Conservation (phyloP, 352 stramenopile species). For the Thalassiosira livingstoniorum region DNA sequence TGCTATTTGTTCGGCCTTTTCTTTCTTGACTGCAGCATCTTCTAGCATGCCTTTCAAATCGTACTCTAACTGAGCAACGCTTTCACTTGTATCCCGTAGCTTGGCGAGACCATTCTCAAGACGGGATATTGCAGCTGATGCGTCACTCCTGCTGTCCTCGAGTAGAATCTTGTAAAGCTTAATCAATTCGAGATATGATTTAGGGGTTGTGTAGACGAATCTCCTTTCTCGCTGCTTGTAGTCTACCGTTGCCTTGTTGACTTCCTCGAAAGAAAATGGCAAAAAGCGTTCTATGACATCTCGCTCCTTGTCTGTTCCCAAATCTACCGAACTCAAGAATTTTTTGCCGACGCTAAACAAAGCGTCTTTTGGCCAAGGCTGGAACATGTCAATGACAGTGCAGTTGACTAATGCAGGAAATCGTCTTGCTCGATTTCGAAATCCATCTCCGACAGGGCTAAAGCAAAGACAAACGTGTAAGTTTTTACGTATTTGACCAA, state of each 20-base stretch:
- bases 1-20: slow-evolving; percentile 91
- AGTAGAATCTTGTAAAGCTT: slow-evolving; percentile 97
- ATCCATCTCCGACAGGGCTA: slow-evolving; percentile 94
- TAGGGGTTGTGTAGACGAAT: slow-evolving; percentile 98
- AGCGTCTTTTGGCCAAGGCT: slow-evolving; percentile 95
- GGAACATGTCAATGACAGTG: slow-evolving; percentile 97
- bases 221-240: slow-evolving; percentile 94
- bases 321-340: slow-evolving; percentile 95
- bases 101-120: slow-evolving; percentile 95
- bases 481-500: slow-evolving; percentile 90
- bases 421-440: slow-evolving; percentile 92
- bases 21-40: slow-evolving; percentile 95
- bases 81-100: slow-evolving; percentile 92
- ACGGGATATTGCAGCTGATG: slow-evolving; percentile 93
- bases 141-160: slow-evolving; percentile 92
- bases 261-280: slow-evolving; percentile 95
- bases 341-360: slow-evolving; percentile 94
- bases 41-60: slow-evolving; percentile 95
- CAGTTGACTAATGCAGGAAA: slow-evolving; percentile 98
- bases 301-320: slow-evolving; percentile 85
- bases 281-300: slow-evolving; percentile 95
- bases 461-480: slow-evolving; percentile 97
- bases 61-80: slow-evolving; percentile 95
- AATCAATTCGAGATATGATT: slow-evolving; percentile 98
- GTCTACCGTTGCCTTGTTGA: slow-evolving; percentile 91